Evolutionary conservation across 495 filamentous ascomycete genomes (phyloP), one percentile per base, ranked within the genome.

Genomic region (Podospora pseudopauciseta): DNA sequence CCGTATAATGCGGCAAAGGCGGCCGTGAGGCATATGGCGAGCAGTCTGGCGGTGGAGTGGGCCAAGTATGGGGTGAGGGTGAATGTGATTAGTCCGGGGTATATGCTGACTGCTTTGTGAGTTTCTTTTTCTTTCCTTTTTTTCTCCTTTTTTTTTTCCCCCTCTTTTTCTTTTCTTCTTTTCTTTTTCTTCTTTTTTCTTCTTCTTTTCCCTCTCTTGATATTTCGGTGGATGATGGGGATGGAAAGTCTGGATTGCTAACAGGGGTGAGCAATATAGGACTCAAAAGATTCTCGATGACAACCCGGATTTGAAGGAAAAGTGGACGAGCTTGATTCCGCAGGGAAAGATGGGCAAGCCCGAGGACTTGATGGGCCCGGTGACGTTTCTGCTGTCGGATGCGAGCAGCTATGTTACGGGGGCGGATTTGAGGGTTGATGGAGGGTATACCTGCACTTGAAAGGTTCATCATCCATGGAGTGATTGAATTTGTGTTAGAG

Each of bases 241-340:
- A 23, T 57, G 55, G 1, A 18, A 11, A 26, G n/a, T 58, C 2
- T 20, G 16, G 16, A 20, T 19, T 58, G 55, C 55, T 58, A n/a
- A 58, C 55, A 7, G 19, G 20, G 5, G 0, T 5, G 6, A 4
- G 11, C 2, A 20, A 27, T 61, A 27, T 69, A 96, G 93, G 53
- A 97, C 94, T 20, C 88, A 94, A 80, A 96, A 96, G 80, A 97
- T 98, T 70, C 85, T 97, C 39, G 90, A 97, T 65, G 91, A 96
- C 62, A 96, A 96, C 70, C 93, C 92, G 55, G 91, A 96, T 27
- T 85, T 97, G 16, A 89, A 90, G 76, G 82, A 88, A 66, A 86
- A 94, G 73, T 98, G 94, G 94, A 96, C 88, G 0, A 93, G 91
- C 9, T 84, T 96, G 34, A 98, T 97, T 66, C 94, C 94, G 0